These are phyloP conservation scores for Penicillium sp. DNA, from an alignment of 2,329 filamentous ascomycete genomes.

Conservation along the genomic window DNA sequence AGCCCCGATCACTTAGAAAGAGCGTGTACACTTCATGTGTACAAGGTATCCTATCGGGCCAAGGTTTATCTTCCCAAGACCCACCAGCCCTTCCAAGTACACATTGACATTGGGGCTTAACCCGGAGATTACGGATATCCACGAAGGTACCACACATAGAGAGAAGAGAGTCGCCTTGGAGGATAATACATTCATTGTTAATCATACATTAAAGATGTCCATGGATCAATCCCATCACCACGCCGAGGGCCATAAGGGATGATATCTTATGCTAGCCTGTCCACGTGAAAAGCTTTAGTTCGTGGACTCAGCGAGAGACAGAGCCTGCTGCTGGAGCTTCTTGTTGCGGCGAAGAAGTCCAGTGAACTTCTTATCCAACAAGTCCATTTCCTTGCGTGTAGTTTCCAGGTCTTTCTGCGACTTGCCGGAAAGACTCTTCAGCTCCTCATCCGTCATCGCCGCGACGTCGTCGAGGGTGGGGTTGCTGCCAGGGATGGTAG, in stretches of 20 bases:
- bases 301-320: constrained; percentile 26
- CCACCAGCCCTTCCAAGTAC: too few species aligned
- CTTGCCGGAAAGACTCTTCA: constrained; percentile 40
- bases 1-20: too few species aligned
- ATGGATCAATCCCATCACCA: too few species aligned
- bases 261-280: background rate
- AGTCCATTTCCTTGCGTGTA: constrained; percentile 66
- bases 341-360: constrained; percentile 45
- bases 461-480: constrained; percentile 42
- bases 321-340: constrained; percentile 44
- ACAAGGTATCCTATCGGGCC: too few species aligned
- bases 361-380: constrained; percentile 45
- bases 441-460: constrained; percentile 42
- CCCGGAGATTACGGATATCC: too few species aligned
- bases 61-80: too few species aligned
- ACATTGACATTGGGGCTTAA: too few species aligned
- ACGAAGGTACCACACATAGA: too few species aligned
- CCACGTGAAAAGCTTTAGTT: background rate
- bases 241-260: background rate
- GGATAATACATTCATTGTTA: too few species aligned
- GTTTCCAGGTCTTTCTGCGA: constrained; percentile 67
- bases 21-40: too few species aligned
- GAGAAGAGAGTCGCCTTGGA: too few species aligned
- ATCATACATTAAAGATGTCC: too few species aligned
- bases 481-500: constrained; percentile 31